Percentiles rank a stretch among this genome's conserved stretches.
Conservation (phyloP, 1,139 yeast species). For the Diutina pseudorugosa region DNA sequence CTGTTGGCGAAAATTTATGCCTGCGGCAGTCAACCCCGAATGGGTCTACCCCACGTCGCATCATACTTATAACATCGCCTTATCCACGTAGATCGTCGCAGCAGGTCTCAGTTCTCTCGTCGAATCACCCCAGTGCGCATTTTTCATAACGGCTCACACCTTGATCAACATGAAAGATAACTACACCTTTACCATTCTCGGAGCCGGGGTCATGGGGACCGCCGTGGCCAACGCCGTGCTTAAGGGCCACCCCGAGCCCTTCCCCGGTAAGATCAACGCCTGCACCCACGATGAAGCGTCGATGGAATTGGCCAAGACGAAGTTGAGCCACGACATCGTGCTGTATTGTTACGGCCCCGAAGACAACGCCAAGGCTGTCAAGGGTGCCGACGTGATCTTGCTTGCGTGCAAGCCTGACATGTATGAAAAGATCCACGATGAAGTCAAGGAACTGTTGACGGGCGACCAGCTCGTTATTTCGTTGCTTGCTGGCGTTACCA, state of each 20-base stretch:
- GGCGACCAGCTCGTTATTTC: slow-evolving; percentile 62
- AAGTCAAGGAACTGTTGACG: slow-evolving; percentile 28
- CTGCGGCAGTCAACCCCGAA: neutral
- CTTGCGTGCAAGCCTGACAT: slow-evolving; percentile 82
- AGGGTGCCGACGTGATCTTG: slow-evolving; percentile 54
- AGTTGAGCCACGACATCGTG: slow-evolving; percentile 29
- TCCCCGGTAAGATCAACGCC: slow-evolving; percentile 56
- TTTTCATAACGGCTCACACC: no score
- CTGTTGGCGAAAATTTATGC: neutral
- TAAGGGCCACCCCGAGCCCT: slow-evolving; percentile 33
- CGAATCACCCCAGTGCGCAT: no score
- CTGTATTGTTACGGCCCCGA: slow-evolving; percentile 41
- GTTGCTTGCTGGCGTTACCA: slow-evolving; percentile 85
- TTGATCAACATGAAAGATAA: slow-evolving; percentile 12
- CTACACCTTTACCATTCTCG: slow-evolving; percentile 69
- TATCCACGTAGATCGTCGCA: neutral
- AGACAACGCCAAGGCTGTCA: slow-evolving; percentile 44
- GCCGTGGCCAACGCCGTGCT: slow-evolving; percentile 82
- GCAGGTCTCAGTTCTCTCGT: neutral
- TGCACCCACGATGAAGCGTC: slow-evolving; percentile 55
- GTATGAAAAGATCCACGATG: slow-evolving; percentile 46
- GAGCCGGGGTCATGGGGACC: slow-evolving; percentile 94
- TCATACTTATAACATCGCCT: neutral
- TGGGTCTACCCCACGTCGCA: neutral
- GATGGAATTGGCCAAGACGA: slow-evolving; percentile 30